These are phyloP conservation scores for Juglanconis sp. DNA, from an alignment of 2,329 filamentous ascomycete species.

Conservation along the genomic window DNA sequence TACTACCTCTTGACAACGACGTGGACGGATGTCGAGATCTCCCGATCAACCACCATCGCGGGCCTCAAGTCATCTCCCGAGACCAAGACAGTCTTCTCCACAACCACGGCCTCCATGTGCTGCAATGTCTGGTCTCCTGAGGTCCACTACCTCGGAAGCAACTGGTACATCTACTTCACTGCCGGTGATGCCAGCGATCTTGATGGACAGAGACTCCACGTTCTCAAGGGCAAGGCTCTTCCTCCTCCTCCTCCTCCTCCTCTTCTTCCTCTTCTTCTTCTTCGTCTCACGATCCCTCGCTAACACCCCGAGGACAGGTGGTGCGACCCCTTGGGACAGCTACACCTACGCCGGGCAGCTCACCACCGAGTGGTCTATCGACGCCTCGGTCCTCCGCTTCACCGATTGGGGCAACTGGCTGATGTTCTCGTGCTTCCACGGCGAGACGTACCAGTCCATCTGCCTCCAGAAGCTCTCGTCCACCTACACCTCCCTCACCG, in stretches of 20 bases:
- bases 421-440: constrained; percentile 51
- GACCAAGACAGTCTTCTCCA: constrained; percentile 46
- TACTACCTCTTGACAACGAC: constrained; percentile 54
- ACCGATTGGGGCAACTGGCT: constrained; percentile 47
- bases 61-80: constrained; percentile 52
- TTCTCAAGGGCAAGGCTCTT: constrained; percentile 41
- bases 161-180: constrained; percentile 57
- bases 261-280: no score
- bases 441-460: constrained; percentile 33
- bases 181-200: constrained; percentile 44
- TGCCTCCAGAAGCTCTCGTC: constrained; percentile 38
- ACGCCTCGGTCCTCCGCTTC: constrained; percentile 50
- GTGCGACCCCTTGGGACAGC: constrained; percentile 47
- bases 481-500: constrained; percentile 39
- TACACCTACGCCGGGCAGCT: constrained; percentile 49
- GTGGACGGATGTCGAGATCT: constrained; percentile 54
- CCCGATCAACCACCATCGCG: constrained; percentile 49
- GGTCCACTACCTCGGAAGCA: constrained; percentile 46
- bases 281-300: no score
- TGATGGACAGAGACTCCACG: constrained; percentile 48
- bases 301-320: constrained; percentile 33
- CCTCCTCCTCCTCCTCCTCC: no score
- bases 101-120: constrained; percentile 42
- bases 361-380: constrained; percentile 49
- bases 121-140: constrained; percentile 60